Evolutionary conservation across 257 asterid genomes (phyloP).

Genomic region (Salvia miltiorrhiza): DNA sequence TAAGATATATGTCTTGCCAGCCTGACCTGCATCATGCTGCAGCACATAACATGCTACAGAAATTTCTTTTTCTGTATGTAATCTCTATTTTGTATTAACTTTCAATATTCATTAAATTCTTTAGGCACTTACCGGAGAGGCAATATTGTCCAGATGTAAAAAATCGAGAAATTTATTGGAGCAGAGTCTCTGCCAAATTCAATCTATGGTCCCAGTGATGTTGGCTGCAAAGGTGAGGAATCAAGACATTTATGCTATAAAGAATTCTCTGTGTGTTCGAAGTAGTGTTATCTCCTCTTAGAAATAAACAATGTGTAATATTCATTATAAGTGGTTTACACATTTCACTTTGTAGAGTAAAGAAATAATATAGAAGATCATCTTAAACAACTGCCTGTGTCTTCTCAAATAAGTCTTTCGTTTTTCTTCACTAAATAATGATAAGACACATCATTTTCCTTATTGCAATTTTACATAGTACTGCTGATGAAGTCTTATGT

Average conservation of each 20-base stretch:
- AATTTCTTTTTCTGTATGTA: neutral
- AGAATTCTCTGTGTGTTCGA: neutral
- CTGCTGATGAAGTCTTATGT: neutral
- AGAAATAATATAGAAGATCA: too few species aligned
- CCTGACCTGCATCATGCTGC: too few species aligned
- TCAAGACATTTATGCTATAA: neutral
- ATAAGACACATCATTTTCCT: neutral
- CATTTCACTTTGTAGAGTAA: too few species aligned
- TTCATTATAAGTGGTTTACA: too few species aligned
- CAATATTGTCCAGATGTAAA: conserved; percentile 64
- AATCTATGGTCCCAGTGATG: conserved; percentile 67
- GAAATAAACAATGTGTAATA: neutral
- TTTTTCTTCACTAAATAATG: neutral
- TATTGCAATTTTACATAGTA: neutral
- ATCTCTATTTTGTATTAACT: neutral
- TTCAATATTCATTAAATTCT: conserved; percentile 7
- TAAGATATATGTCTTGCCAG: too few species aligned
- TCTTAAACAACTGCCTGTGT: neutral
- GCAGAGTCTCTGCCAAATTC: conserved; percentile 67
- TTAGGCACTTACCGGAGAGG: conserved; percentile 90
- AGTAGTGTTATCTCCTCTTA: neutral
- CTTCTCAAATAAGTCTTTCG: neutral
- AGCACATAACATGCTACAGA: neutral
- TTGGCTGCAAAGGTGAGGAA: conserved; percentile 71
- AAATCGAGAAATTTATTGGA: conserved; percentile 56